These are phyloP conservation scores for Mycena floridula DNA, from an alignment of 768 basidiomycete genomes.

Conservation along the genomic window DNA sequence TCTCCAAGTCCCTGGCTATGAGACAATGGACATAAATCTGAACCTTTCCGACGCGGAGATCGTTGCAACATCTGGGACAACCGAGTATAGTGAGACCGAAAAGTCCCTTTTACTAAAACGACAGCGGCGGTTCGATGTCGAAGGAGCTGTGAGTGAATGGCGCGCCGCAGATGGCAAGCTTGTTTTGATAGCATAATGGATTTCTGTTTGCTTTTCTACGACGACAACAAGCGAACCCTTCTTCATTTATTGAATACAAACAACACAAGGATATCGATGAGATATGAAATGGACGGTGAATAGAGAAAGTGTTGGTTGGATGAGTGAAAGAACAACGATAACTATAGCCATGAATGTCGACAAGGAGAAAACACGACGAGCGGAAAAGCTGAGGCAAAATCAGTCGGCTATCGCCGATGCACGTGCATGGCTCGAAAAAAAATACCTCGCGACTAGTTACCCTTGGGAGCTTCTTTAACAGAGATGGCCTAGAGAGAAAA, in stretches of 20 bases:
- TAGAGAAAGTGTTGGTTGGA: background rate
- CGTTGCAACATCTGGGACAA: constrained; percentile 17
- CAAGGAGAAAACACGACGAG: background rate
- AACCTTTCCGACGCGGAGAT: constrained; percentile 51
- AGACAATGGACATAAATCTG: constrained; percentile 53
- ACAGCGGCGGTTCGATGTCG: constrained; percentile 53
- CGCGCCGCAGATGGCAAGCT: constrained; percentile 45
- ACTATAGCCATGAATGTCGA: constrained; percentile 1
- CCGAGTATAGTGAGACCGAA: constrained; percentile 22
- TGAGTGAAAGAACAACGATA: background rate
- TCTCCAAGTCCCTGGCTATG: constrained; percentile 40
- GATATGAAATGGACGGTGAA: background rate
- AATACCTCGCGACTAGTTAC: constrained; percentile 9
- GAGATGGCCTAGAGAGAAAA: constrained; percentile 52
- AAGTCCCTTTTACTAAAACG: constrained; percentile 46
- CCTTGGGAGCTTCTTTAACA: constrained; percentile 84
- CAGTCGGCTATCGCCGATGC: background rate
- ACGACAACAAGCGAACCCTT: background rate
- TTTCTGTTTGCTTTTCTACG: background rate
- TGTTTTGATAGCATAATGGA: background rate
- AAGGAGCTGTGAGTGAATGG: constrained; percentile 65
- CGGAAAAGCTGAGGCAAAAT: background rate
- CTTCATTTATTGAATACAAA: background rate
- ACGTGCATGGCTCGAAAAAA: background rate
- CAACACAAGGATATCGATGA: background rate